Base-by-base conservation (phyloP, 345 rosid genomes). In the Lagerstroemia speciosa region DNA sequence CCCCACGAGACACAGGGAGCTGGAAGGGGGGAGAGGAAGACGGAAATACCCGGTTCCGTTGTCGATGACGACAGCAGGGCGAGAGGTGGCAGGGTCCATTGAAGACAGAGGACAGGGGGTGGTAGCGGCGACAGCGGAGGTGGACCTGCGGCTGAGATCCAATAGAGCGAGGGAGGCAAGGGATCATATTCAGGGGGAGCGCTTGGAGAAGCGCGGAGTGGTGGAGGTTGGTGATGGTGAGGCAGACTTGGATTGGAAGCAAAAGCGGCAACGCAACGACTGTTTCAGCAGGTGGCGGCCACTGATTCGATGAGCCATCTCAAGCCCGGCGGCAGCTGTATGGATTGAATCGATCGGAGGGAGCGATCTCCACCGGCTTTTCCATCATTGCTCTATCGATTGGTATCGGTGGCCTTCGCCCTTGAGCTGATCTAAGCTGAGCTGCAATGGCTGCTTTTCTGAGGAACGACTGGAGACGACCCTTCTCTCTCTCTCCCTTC, bases 41-140 rank as follows among this genome's bases (percentile, higher is more conserved):
- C 20, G 66, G 24, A 15, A 3, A 8, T 84, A 93, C 99, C 99
- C 99, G 52, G 99, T 85, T 70, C 99, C 99, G 73, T 86, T 89
- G 81, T 94, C 99, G 81, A 94, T 89, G 78, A 94, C 99, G 78
- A 94, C 87, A 64, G 99, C 91, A 34, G 98, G 98, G 52, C 99
- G 92, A 72, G 87, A 82, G 61, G 93, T 78, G 66, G 98, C 70
- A 66, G 70, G 89, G 78, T 89, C 99, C 99, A 94, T 94, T 53
- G 63, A 22, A 68, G 71, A 60, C 27, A 3, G 60, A 61, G 57
- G 65, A 32, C 14, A 60, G 66, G 20, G 43, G 36, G 50, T 16
- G 50, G 67, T 26, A 40, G 69, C 33, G 53, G 22, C 20, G 67
- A 67, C 58, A 50, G 62, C 34, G 69, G 75, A 60, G 74, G 58